These are phyloP conservation scores for Boletus sp. DNA, from an alignment of 768 basidiomycete species.

Conservation along the genomic window DNA sequence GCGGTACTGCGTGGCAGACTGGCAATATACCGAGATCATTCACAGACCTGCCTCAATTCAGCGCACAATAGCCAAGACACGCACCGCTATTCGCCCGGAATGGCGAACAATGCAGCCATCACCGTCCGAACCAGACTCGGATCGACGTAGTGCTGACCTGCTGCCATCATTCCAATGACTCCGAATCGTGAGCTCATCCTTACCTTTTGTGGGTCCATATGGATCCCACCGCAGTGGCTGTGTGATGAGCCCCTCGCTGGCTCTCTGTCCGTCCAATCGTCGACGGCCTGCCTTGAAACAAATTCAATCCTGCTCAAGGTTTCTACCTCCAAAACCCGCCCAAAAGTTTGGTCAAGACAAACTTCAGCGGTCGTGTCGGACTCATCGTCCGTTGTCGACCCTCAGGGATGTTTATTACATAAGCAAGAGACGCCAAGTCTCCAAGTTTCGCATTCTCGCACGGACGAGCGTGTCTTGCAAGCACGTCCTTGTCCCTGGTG, in stretches of 20 bases:
- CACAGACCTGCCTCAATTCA: conserved; percentile 18
- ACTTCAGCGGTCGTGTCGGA: background rate
- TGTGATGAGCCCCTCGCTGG: conserved; percentile 9
- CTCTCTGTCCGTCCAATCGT: background rate
- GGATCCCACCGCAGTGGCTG: conserved; percentile 40
- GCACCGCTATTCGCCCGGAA: conserved; percentile 23
- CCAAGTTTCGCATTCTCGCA: conserved; percentile 18
- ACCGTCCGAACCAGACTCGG: background rate
- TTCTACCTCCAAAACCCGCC: no score
- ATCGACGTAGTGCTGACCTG: conserved; percentile 5
- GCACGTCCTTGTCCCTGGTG: conserved; percentile 18
- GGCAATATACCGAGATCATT: background rate
- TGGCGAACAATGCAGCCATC: conserved; percentile 27
- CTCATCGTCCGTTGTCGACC: background rate
- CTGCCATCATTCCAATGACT: background rate
- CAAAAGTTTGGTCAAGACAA: no score
- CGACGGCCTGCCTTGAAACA: background rate
- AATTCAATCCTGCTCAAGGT: background rate
- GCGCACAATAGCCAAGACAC: conserved; percentile 26
- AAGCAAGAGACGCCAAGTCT: conserved; percentile 10
- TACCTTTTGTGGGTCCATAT: conserved; percentile 42
- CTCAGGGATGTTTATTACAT: conserved; percentile 17
- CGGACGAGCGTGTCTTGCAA: conserved; percentile 15
- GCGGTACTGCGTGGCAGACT: background rate
- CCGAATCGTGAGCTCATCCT: conserved; percentile 7